Evolutionary conservation across 768 basidiomycete species (phyloP).

Genomic region (Scleroderma citrinum): DNA sequence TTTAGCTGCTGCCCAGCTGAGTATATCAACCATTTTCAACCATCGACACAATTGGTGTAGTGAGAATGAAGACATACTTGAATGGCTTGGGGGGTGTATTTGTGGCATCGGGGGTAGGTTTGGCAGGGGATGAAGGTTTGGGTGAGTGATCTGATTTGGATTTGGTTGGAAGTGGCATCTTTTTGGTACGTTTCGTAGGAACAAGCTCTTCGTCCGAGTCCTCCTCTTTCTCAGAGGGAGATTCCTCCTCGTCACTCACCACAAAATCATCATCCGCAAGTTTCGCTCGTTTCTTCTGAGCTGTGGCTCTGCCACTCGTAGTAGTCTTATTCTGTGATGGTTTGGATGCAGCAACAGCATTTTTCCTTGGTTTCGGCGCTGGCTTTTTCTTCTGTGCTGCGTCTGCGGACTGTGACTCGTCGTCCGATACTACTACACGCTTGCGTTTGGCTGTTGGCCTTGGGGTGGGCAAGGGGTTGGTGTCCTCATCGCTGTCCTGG

Average conservation of each 20-base stretch:
- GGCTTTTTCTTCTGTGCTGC: constrained; percentile 20
- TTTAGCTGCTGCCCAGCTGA: constrained; percentile 46
- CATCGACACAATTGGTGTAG: background rate
- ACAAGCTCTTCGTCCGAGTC: constrained; percentile 8
- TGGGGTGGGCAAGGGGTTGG: constrained; percentile 2
- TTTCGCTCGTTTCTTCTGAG: constrained; percentile 6
- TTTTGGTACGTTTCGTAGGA: constrained; percentile 7
- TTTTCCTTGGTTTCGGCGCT: constrained; percentile 36
- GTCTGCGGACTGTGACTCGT: constrained; percentile 32
- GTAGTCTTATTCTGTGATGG: background rate
- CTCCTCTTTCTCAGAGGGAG: constrained; percentile 10
- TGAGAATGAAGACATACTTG: constrained; percentile 18
- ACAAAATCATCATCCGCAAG: constrained; percentile 27
- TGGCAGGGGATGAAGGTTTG: background rate
- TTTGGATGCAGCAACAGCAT: constrained; percentile 16
- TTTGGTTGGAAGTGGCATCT: constrained; percentile 8
- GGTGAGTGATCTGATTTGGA: constrained; percentile 11
- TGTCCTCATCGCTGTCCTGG: constrained; percentile 19
- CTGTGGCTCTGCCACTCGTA: background rate
- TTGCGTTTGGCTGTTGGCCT: constrained; percentile 29
- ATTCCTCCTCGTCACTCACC: constrained; percentile 21
- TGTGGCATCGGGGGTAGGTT: background rate
- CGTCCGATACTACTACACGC: constrained; percentile 20
- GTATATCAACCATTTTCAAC: background rate
- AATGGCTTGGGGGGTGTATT: constrained; percentile 11